Evolutionary conservation across 768 basidiomycete genomes (phyloP).

Genomic region (Boletus speciosus): DNA sequence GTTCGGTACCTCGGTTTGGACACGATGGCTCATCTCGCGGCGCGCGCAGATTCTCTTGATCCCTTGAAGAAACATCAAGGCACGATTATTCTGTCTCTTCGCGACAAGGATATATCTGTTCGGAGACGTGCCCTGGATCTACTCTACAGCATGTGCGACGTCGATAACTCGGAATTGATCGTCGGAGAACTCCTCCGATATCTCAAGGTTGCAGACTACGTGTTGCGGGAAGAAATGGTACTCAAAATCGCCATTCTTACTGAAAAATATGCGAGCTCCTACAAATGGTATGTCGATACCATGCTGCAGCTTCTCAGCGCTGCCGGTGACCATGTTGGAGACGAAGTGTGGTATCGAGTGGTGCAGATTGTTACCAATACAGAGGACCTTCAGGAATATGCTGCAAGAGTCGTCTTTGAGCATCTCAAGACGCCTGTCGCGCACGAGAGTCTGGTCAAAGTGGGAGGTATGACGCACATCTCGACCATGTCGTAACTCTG

Average conservation of each 20-base stretch:
- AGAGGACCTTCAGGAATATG: constrained; percentile 95
- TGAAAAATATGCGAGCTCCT: constrained; percentile 97
- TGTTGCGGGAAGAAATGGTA: constrained; percentile 96
- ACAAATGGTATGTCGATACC: constrained; percentile 99
- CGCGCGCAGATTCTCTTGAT: constrained; percentile 84
- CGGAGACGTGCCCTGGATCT: constrained; percentile 91
- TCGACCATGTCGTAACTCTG: constrained; percentile 3
- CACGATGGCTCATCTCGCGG: constrained; percentile 97
- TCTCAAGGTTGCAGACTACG: constrained; percentile 94
- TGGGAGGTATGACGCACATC: constrained; percentile 63
- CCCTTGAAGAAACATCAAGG: constrained; percentile 94
- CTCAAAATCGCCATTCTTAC: constrained; percentile 97
- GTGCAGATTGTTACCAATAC: constrained; percentile 99
- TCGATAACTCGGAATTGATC: constrained; percentile 93
- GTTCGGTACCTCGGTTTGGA: constrained; percentile 96
- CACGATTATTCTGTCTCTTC: constrained; percentile 90
- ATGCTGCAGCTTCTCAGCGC: constrained; percentile 93
- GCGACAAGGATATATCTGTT: constrained; percentile 97
- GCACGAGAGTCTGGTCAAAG: constrained; percentile 93
- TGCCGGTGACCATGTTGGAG: constrained; percentile 97
- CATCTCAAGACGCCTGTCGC: constrained; percentile 81
- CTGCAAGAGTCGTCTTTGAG: constrained; percentile 87
- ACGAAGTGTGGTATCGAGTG: constrained; percentile 99
- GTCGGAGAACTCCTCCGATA: constrained; percentile 94
- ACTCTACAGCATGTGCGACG: constrained; percentile 98